Evolutionary conservation across 2,329 filamentous ascomycete genomes (phyloP), one percentile per base, ranked within the genome.

Genomic region (Talaromyces sp.): DNA sequence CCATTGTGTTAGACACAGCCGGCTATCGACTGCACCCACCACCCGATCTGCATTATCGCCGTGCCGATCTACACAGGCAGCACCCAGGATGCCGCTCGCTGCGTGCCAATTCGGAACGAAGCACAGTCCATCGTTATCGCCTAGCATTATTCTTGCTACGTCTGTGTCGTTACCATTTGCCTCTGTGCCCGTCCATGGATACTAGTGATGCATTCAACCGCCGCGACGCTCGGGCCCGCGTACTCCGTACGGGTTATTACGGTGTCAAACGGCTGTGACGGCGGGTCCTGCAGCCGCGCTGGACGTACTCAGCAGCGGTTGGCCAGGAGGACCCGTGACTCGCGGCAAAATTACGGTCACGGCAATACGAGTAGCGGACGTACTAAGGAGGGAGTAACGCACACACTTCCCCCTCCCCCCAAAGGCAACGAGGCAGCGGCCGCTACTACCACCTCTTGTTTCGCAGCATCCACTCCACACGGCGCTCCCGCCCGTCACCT

Each of bases 371-470:
- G 26, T 27, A 27, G 6, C 13, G 10, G 4, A 2, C 2, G 11
- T 35, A 14, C 32, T 4, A 5, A 13, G 10, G 31, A 32, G 4
- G 13, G 31, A 11, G 31, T 11, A 9, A 14, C 32, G 32, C 32
- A n/a, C 35, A 38, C 35, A n/a, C 49, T 4, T 14, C 11, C 7
- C 49, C 3, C 49, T 51, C 14, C 26, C 19, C 49, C 49, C 49
- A 17, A 17, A n/a, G n/a, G 3, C 43, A 49, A 49, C 17, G 17
- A 26, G 49, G 19, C 49, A 26, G 29, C 49, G 49, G 49, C 49
- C 49, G 49, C 49, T 52, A 52, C 24, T 52, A 52, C 49, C 49
- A 52, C 49, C 49, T 52, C 49, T 52, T 52, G 49, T 52, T 52
- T 52, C 35, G 24, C 49, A 6, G 49, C 49, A 27, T 29, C 49